phyloP scores from a whole-genome alignment of 495 filamentous ascomycete genomes.

The Neurospora intermedia region DNA sequence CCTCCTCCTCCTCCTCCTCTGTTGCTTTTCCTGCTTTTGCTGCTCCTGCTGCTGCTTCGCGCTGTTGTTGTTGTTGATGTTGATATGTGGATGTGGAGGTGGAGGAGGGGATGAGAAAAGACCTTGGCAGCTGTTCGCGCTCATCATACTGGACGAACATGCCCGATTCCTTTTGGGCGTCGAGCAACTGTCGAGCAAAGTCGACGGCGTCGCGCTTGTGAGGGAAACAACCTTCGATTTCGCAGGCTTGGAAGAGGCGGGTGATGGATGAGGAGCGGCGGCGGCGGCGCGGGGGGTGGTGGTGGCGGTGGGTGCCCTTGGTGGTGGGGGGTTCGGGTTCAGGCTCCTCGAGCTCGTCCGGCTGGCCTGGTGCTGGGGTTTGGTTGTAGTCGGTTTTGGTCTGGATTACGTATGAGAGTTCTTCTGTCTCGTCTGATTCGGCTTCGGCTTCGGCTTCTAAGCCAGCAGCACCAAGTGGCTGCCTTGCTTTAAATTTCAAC shows the following conservation, averaged over 20 bases:
- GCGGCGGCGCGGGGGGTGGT: background rate
- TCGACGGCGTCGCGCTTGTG: constrained; percentile 18
- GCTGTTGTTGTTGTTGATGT: too few species aligned
- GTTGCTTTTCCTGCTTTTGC: too few species aligned
- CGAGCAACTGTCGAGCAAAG: constrained; percentile 19
- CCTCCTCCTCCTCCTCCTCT: too few species aligned
- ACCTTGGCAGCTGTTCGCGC: constrained; percentile 4
- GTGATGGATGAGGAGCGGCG: constrained; percentile 1
- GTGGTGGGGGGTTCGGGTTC: too few species aligned
- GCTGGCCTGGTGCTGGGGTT: constrained; percentile 1
- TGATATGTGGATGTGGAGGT: too few species aligned
- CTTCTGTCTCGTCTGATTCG: background rate
- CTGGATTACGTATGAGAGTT: constrained; percentile 34
- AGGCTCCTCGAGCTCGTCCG: background rate
- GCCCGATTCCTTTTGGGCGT: constrained; percentile 3
- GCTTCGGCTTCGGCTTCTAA: too few species aligned
- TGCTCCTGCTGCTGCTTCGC: too few species aligned
- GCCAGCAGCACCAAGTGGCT: background rate
- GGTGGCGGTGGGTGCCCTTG: background rate
- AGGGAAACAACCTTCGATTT: constrained; percentile 30
- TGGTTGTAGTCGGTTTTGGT: constrained; percentile 29
- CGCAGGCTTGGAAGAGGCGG: constrained; percentile 21
- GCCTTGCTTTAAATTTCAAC: background rate
- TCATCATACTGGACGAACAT: constrained; percentile 33
- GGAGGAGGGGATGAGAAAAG: too few species aligned